Evolutionary conservation across 2,329 filamentous ascomycete species (phyloP).

Genomic region (Fusarium domesticum): DNA sequence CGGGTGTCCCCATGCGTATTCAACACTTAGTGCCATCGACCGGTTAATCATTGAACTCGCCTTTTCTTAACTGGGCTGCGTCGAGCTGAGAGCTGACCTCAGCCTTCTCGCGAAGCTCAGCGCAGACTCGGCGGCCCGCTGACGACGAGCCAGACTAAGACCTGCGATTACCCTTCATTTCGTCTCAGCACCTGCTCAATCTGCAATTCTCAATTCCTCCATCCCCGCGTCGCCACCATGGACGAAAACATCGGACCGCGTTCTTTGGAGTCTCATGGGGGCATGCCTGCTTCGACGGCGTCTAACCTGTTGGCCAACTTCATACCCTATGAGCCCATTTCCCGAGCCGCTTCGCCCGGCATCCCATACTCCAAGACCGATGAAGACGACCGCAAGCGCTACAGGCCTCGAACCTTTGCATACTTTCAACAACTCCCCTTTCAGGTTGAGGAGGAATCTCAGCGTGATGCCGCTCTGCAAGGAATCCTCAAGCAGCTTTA

Average conservation of each 20-base stretch:
- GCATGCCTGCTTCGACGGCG: constrained; percentile 33
- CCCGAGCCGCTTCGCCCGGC: constrained; percentile 82
- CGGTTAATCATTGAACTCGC: constrained; percentile 18
- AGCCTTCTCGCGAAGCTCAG: constrained; percentile 15
- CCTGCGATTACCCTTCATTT: no score
- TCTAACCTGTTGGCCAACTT: constrained; percentile 38
- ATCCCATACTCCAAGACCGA: constrained; percentile 50
- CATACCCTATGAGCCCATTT: constrained; percentile 64
- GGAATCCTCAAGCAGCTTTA: constrained; percentile 94
- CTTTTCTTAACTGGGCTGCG: constrained; percentile 9
- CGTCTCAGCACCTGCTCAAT: constrained; percentile 2
- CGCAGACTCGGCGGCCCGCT: constrained; percentile 13
- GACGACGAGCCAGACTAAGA: constrained; percentile 5
- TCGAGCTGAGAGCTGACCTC: constrained; percentile 21
- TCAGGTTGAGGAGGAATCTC: constrained; percentile 72
- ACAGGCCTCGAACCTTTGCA: constrained; percentile 85
- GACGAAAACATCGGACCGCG: constrained; percentile 39
- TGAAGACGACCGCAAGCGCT: constrained; percentile 59
- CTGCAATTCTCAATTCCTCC: background rate
- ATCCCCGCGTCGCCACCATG: constrained; percentile 29
- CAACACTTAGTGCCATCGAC: constrained; percentile 9
- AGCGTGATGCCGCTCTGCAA: constrained; percentile 74
- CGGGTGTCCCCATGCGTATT: constrained; percentile 18
- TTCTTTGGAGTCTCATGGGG: constrained; percentile 31
- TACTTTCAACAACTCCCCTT: constrained; percentile 93